phyloP scores from a whole-genome alignment of 441 rosid genomes.

The Lepidium campestre region DNA sequence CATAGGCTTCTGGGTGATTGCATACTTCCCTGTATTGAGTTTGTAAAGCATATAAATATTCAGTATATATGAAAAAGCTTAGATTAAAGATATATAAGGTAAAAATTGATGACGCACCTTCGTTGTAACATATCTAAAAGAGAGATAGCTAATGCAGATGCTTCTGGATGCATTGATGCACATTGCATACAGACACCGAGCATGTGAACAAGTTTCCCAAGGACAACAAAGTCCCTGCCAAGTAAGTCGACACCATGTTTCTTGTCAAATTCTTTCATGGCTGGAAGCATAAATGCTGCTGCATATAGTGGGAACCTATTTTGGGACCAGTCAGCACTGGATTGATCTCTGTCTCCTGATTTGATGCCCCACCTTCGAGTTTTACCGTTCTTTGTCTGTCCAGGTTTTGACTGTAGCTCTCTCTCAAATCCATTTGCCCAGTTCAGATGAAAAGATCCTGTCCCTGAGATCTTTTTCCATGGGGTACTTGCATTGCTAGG shows the following conservation, averaged over 20 bases:
- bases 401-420: slow-evolving; percentile 61
- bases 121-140: slow-evolving; percentile 83
- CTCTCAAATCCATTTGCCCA: slow-evolving; percentile 88
- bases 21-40: slow-evolving; percentile 67
- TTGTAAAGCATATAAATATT: background rate
- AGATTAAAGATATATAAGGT: background rate
- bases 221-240: slow-evolving; percentile 83
- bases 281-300: slow-evolving; percentile 98
- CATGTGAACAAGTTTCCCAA: slow-evolving; percentile 93
- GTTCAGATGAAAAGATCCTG: slow-evolving; percentile 53
- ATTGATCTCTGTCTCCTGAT: slow-evolving; percentile 40
- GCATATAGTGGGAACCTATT: slow-evolving; percentile 85
- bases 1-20: slow-evolving; percentile 88
- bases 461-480: slow-evolving; percentile 77
- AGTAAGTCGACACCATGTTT: slow-evolving; percentile 97
- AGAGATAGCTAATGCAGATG: slow-evolving; percentile 69
- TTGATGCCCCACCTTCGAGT: slow-evolving; percentile 71
- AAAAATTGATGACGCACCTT: slow-evolving; percentile 39
- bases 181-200: slow-evolving; percentile 92
- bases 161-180: slow-evolving; percentile 92
- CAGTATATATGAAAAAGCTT: background rate
- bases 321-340: slow-evolving; percentile 51
- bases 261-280: slow-evolving; percentile 93
- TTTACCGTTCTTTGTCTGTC: slow-evolving; percentile 67
- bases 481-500: slow-evolving; percentile 71